Percentiles rank a stretch among this genome's conserved stretches.
phyloP scores from a whole-genome alignment of 2,329 filamentous ascomycete species.

The Venturia nashicola region DNA sequence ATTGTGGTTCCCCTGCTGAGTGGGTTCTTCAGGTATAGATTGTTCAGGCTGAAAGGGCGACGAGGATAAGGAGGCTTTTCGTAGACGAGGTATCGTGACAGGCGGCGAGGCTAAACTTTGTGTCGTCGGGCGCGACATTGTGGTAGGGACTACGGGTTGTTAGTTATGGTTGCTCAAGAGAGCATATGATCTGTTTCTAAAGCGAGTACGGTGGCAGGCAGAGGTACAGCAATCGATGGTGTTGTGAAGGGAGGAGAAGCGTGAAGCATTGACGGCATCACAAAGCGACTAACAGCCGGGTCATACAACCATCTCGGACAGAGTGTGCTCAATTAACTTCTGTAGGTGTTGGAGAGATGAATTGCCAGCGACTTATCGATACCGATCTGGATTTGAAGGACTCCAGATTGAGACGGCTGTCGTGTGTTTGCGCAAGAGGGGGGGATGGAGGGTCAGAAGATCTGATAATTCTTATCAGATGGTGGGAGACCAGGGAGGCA shows the following conservation, averaged over 20 bases:
- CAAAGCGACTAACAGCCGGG: neutral
- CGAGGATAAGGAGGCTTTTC: neutral
- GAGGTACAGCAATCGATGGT: neutral
- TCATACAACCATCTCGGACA: neutral
- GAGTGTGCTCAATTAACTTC: neutral
- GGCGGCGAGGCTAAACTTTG: neutral
- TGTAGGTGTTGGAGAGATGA: neutral
- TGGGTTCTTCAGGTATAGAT: neutral
- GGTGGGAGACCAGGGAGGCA: neutral
- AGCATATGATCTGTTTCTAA: neutral
- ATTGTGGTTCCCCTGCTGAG: neutral
- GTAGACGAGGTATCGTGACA: neutral
- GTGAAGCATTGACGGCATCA: too few relatives aligned
- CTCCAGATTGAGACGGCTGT: neutral
- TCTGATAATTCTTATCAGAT: conserved; percentile 3
- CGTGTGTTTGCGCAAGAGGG: neutral
- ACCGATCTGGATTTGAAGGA: neutral
- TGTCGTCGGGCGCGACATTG: neutral
- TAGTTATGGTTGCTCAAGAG: neutral
- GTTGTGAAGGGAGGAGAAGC: neutral
- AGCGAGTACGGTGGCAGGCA: neutral
- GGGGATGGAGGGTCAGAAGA: neutral
- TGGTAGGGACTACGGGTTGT: neutral
- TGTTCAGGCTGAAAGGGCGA: neutral
- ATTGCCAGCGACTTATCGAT: neutral